These are phyloP conservation scores for Cystofilobasidium bisporidii DNA, from an alignment of 768 basidiomycete genomes.

Conservation along the genomic window DNA sequence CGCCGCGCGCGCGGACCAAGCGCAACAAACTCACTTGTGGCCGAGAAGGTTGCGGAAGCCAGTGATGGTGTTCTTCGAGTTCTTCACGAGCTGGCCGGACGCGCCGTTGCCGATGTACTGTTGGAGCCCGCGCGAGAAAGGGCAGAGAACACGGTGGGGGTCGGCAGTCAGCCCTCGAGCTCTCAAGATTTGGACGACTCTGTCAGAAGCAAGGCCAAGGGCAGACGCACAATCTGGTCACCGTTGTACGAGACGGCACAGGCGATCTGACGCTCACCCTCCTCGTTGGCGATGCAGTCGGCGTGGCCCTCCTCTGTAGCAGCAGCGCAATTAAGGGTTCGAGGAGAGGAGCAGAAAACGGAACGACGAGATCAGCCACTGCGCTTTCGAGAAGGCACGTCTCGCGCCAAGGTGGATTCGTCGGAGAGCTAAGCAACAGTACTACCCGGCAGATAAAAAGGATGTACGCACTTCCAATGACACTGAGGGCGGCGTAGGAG, in stretches of 20 bases:
- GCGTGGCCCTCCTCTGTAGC: slow-evolving; percentile 66
- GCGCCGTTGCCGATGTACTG: slow-evolving; percentile 96
- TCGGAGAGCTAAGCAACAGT: too few species aligned
- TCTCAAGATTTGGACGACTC: too few species aligned
- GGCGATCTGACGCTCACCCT: slow-evolving; percentile 95
- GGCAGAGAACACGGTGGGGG: not conserved
- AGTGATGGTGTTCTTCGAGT: slow-evolving; percentile 84
- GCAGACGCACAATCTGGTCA: slow-evolving; percentile 78
- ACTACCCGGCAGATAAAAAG: too few species aligned
- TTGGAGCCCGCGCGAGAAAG: too few species aligned
- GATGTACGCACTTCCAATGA: slow-evolving; percentile 55
- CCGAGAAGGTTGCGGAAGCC: slow-evolving; percentile 89
- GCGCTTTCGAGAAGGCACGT: not conserved
- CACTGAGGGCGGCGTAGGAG: slow-evolving; percentile 86
- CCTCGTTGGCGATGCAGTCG: slow-evolving; percentile 95
- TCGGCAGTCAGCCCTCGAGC: too few species aligned
- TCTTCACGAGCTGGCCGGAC: slow-evolving; percentile 87
- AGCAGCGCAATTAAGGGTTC: not conserved
- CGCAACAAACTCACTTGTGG: slow-evolving; percentile 54
- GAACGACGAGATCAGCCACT: not conserved
- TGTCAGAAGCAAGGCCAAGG: too few species aligned
- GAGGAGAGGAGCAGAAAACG: too few species aligned
- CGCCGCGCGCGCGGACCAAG: too few species aligned
- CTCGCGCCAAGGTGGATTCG: not conserved
- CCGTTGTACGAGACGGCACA: slow-evolving; percentile 84